Base-by-base conservation (phyloP, 2,329 filamentous ascomycete genomes). In the Fusarium nurragi region DNA sequence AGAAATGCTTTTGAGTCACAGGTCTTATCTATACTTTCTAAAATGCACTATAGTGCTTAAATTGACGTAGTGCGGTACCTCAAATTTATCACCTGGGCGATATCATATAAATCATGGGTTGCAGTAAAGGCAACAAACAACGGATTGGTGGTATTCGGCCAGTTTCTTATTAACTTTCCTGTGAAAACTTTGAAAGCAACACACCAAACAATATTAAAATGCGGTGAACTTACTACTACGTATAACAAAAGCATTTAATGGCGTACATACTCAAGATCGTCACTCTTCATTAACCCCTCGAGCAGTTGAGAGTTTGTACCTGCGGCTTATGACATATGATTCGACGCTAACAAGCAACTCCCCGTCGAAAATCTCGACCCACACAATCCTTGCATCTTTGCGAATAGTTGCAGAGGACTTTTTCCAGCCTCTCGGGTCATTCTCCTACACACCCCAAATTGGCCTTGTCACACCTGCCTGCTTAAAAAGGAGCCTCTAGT, bases 301-400 rank as follows among this genome's bases (percentile, higher is more conserved):
- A 45, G 40, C 26, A 38, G 37, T 26, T 40, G 22, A 44, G 14
- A 49, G 52, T 54, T 44, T 56, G 58, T 56, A 62, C 58, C 58
- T 64, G 47, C 47, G 48, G 39, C 51, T 32, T 23, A 39, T 54
- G 59, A 39, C 48, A 56, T 50, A 25, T n/a, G 28, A 60, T 48
- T 19, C 30, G 58, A 54, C 64, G 58, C 64, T 66, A 67, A 45
- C 14, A 54, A 55, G 63, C 64, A 60, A 67, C 44, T 67, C 48
- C 52, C 53, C 53, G 58, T 60, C 39, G 6, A 43, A 39, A 54
- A 21, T 19, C 6, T 25, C 19, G 64, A 54, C 64, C 64, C 64
- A 66, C 64, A 55, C 52, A 36, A 28, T 23, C 46, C 18, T 22
- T 45, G 8, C 43, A 43, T 50, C 38, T 54, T 54, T 60, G 49